Evolutionary conservation across 495 filamentous ascomycete genomes (phyloP), one percentile per base, ranked within the genome.

Genomic region (Tetracladium setigerum): DNA sequence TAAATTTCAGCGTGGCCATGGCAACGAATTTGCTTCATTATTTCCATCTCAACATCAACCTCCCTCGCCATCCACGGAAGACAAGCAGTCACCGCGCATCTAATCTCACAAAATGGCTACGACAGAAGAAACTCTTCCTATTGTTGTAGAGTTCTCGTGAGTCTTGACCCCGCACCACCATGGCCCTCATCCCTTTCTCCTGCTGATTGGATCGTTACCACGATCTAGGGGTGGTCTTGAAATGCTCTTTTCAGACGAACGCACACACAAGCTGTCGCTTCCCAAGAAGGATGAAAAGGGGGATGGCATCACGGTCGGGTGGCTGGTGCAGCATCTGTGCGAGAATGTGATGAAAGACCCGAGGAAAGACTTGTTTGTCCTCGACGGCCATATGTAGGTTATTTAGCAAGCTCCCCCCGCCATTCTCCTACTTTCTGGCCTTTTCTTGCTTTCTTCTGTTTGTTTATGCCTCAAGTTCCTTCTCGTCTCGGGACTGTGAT

Each of bases 311-410:
- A 94, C 78, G 47, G 76, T 95, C 35, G 77, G 74, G n/a, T 87
- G 78, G 60, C 76, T 97, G 16, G 78, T 97, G 40, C 60, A 72
- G 30, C 76, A 94, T 62, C 75, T 98, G n/a, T 87, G 87, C 63
- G 67, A 87, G 16, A 77, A 90, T 56, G 58, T 84, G 17, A 92
- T 98, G 87, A 83, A 78, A 48, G 90, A 95, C 60, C 70, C 72
- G n/a, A 74, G 90, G 50, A 84, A 82, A 53, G 92, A 96, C 41
- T 69, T 96, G 45, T 97, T 98, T 59, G 82, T 97, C 15, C 70
- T 95, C 44, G 86, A 95, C 52, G 80, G 77, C 53, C 82, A 86
- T 56, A 82, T 97, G 92, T 97, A 78, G 54, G 12, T 47, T 30
- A 18, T 35, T 14, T 15, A 10, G 16, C 48, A 38, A 52, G 42